Evolutionary conservation across 495 filamentous ascomycete species (phyloP).

Genomic region (Paragyromitra xinjiangensis): DNA sequence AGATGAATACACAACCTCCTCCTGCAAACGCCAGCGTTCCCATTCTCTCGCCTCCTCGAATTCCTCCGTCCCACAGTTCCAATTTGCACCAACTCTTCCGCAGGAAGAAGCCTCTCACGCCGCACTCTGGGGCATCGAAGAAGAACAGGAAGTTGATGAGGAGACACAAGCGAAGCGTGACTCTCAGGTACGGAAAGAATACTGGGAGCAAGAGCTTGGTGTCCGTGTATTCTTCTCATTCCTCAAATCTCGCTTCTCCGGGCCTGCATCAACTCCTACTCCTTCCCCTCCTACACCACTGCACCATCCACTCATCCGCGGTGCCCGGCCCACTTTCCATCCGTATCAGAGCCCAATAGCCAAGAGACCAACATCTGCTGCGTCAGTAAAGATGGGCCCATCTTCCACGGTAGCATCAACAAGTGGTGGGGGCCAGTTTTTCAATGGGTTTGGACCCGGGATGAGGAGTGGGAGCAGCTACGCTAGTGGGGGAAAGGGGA

Average conservation of each 20-base stretch:
- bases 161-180: conserved; percentile 46
- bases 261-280: conserved; percentile 54
- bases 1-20: neutral
- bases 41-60: conserved; percentile 51
- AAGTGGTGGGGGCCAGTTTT: conserved; percentile 21
- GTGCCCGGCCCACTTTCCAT: conserved; percentile 19
- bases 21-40: conserved; percentile 41
- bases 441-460: conserved; percentile 47
- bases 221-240: conserved; percentile 75
- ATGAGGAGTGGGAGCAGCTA: conserved; percentile 67
- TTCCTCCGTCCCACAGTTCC: conserved; percentile 46
- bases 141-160: conserved; percentile 52
- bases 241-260: conserved; percentile 70
- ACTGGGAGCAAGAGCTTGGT: conserved; percentile 77
- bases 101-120: conserved; percentile 61
- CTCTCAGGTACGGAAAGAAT: conserved; percentile 61
- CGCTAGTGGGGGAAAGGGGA: conserved; percentile 66
- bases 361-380: conserved; percentile 59
- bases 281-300: conserved; percentile 30
- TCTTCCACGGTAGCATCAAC: conserved; percentile 51
- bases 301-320: conserved; percentile 62
- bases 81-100: conserved; percentile 53
- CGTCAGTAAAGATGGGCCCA: conserved; percentile 41
- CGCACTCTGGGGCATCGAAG: conserved; percentile 75
- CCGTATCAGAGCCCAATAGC: conserved; percentile 59